Evolutionary conservation across 495 filamentous ascomycete species (phyloP), one percentile per base, ranked within the genome.

Genomic region (Alectoria sarmentosa): DNA sequence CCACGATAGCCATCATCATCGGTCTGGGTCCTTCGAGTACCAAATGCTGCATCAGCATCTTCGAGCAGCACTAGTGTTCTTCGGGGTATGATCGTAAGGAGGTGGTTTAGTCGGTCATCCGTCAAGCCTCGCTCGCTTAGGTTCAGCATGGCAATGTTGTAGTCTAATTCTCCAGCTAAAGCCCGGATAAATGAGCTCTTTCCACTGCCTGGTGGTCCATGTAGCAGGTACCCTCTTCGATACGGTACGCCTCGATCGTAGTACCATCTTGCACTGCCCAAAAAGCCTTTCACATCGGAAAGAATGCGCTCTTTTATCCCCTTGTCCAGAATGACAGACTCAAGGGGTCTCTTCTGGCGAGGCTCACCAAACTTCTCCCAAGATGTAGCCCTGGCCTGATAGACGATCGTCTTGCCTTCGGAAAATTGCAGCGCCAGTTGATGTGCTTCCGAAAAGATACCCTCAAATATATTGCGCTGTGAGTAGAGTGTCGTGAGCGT

Each of bases 171-270:
- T 17, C 92, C 95, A 2, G 94, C 94, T 37, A 98, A 77, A 4
- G 95, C 92, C 76, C 96, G 92, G 58, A 98, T 95, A 73, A 98
- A 98, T 3, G 90, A 95, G 68, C 88, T 96, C 75, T 98, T 98
- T 28, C 94, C 94, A 21, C 90, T 95, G 3, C 94, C 94, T 0
- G 94, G 95, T 4, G 93, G 92, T 0, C 94, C 94, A 71, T 96
- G 92, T 7, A 98, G 82, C 46, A 98, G 81, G 74, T 98, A 98
- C 2, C 94, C 94, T 28, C 94, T 82, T 39, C 94, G 86, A 66
- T 98, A 98, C 1, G 94, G 94, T 67, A 98, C 96, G 10, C 94
- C 94, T 10, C 94, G 87, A 71, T 97, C 90, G 36, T 92, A 83
- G 69, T 98, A 98, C 94, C 94, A 98, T 48, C 86, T 80, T 38